phyloP scores from a whole-genome alignment of 495 filamentous ascomycete genomes.

The Umbilicaria muhlenbergii region DNA sequence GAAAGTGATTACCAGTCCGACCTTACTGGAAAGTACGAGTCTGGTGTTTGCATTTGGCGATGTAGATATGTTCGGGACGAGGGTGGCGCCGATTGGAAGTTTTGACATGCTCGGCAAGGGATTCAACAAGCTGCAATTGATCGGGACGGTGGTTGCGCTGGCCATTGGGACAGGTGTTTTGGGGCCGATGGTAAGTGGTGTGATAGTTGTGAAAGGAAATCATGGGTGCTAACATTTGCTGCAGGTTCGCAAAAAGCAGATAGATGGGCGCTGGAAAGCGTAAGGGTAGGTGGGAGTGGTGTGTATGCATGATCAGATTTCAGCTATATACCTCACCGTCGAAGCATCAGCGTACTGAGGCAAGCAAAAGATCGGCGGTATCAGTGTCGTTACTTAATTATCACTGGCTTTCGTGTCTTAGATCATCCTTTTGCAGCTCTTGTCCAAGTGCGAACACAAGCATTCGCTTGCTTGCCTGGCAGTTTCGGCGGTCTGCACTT shows the following conservation, averaged over 20 bases:
- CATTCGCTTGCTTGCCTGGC: too few relatives aligned
- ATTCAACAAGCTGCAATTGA: constrained; percentile 76
- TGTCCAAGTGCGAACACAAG: too few relatives aligned
- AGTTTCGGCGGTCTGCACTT: too few relatives aligned
- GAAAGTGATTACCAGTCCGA: constrained; percentile 54
- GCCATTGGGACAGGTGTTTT: constrained; percentile 56
- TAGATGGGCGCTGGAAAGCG: constrained; percentile 12
- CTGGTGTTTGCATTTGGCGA: constrained; percentile 76
- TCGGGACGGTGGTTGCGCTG: constrained; percentile 68
- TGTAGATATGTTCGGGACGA: constrained; percentile 71
- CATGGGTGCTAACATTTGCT: background rate
- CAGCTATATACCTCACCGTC: too few relatives aligned
- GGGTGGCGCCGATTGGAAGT: constrained; percentile 65
- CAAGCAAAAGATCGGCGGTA: too few relatives aligned
- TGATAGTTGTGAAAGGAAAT: background rate
- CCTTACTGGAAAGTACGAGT: constrained; percentile 82
- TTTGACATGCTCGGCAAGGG: constrained; percentile 90
- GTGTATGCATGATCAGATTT: too few relatives aligned
- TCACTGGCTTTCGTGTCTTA: too few relatives aligned
- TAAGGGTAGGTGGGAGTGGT: background rate
- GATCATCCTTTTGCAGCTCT: too few relatives aligned
- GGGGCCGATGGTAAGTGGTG: constrained; percentile 62
- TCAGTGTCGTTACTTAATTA: too few relatives aligned
- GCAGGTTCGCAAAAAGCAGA: constrained; percentile 16
- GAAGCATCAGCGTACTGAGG: too few relatives aligned